Evolutionary conservation across 139 green algal species (phyloP).

Genomic region (Chlorella sp.): DNA sequence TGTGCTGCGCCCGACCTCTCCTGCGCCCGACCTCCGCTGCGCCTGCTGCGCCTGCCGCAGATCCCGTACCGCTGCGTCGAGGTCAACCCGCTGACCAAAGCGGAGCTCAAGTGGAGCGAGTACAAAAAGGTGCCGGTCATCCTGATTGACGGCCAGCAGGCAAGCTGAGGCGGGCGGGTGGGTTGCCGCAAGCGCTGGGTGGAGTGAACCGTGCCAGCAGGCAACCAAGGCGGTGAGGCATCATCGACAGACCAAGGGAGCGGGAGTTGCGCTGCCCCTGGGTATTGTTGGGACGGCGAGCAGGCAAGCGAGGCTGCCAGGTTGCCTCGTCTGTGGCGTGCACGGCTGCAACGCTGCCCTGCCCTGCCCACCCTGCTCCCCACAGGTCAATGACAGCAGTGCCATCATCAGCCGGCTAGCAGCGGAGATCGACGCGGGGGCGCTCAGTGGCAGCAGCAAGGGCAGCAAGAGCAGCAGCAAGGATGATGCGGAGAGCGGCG

Average conservation of each 20-base stretch:
- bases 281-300: too few species aligned
- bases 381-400: constrained; percentile 85
- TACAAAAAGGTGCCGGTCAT: constrained; percentile 81
- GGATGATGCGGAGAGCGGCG: background rate
- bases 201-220: too few species aligned
- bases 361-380: too few species aligned
- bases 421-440: constrained; percentile 65
- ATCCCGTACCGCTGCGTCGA: constrained; percentile 95
- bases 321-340: too few species aligned
- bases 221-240: too few species aligned
- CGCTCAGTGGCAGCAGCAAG: constrained; percentile 11
- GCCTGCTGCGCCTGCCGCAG: constrained; percentile 44
- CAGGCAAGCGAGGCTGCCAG: too few species aligned
- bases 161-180: too few species aligned
- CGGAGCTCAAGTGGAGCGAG: constrained; percentile 88
- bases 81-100: constrained; percentile 97
- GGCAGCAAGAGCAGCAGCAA: constrained; percentile 24
- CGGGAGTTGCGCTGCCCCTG: too few species aligned
- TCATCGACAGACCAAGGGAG: too few species aligned
- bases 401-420: constrained; percentile 83
- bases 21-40: background rate
- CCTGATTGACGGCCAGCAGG: too few species aligned
- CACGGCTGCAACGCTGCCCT: too few species aligned
- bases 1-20: background rate
- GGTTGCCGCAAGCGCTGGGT: too few species aligned